phyloP scores from a whole-genome alignment of 495 filamentous ascomycete species.

The Aspergillus avenaceus region DNA sequence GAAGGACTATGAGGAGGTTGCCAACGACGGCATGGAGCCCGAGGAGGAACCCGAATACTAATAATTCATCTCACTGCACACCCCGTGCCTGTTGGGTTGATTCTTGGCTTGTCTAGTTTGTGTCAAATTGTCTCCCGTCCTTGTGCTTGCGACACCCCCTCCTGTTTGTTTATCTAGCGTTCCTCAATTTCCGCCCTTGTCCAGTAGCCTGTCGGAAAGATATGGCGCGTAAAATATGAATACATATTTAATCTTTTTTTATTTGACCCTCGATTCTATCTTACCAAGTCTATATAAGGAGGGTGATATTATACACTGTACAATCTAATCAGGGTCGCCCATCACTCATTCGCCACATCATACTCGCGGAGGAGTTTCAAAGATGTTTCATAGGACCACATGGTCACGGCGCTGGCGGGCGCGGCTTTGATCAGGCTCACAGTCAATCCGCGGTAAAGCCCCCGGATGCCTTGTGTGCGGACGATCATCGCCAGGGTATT shows the following conservation, averaged over 20 bases:
- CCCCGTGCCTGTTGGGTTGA: constrained; percentile 13
- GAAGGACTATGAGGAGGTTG: constrained; percentile 93
- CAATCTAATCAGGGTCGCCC: neutral
- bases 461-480: constrained; percentile 66
- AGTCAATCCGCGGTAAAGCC: constrained; percentile 82
- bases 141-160: constrained; percentile 29
- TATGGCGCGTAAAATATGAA: constrained; percentile 2
- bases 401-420: constrained; percentile 89
- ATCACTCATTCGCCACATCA: constrained; percentile 23
- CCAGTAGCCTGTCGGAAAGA: constrained; percentile 10
- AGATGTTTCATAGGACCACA: constrained; percentile 94
- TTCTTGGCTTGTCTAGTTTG: constrained; percentile 20
- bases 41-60: constrained; percentile 72
- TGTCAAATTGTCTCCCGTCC: constrained; percentile 13
- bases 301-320: neutral
- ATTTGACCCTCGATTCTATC: neutral
- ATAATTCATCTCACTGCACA: constrained; percentile 1
- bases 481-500: constrained; percentile 64
- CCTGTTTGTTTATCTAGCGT: constrained; percentile 27
- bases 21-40: constrained; percentile 60
- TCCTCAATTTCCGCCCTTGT: constrained; percentile 6
- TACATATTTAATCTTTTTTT: neutral
- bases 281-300: neutral
- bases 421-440: constrained; percentile 92
- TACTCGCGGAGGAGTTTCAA: constrained; percentile 54